A percentile compares a stretch with the other conserved stretches of the same genome.
Conservation (phyloP, 1,284 basidiomycete species). For the Ceratobasidium sp. region DNA sequence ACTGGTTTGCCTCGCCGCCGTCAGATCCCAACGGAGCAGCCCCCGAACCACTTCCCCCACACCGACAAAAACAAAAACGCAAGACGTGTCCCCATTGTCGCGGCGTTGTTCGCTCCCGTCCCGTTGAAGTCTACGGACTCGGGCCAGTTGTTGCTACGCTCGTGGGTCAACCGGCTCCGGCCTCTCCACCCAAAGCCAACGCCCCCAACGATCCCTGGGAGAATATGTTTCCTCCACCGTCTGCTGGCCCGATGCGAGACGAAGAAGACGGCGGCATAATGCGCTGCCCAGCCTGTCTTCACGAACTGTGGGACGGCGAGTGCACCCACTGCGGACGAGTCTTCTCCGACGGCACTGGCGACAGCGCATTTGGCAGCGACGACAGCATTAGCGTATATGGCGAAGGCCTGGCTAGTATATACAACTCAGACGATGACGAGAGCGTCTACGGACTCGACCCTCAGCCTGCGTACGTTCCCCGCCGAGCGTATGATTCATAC, state of each 20-base stretch:
- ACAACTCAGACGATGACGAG: background rate
- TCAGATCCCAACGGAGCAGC: background rate
- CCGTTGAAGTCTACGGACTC: conserved; percentile 36
- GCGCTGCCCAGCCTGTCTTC: conserved; percentile 13
- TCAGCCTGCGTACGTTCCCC: background rate
- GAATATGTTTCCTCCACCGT: background rate
- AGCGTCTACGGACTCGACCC: conserved; percentile 2
- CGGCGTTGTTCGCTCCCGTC: conserved; percentile 35
- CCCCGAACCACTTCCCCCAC: background rate
- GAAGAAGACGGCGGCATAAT: conserved; percentile 3
- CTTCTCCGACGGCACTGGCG: conserved; percentile 6
- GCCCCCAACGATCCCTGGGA: conserved; percentile 11
- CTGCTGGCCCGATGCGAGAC: background rate
- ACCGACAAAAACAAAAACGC: conserved; percentile 4
- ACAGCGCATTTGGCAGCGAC: conserved; percentile 12
- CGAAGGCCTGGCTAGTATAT: conserved; percentile 1
- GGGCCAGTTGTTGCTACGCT: conserved; percentile 29
- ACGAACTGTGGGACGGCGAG: conserved; percentile 27
- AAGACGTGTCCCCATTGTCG: conserved; percentile 40
- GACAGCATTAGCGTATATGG: conserved; percentile 22
- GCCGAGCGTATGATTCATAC: conserved; percentile 19
- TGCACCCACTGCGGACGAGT: background rate
- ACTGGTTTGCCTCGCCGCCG: conserved; percentile 30
- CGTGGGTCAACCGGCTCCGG: background rate
- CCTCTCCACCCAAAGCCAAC: background rate